Base-by-base conservation (phyloP, 2,329 filamentous ascomycete species). In the Massarina eburnea region DNA sequence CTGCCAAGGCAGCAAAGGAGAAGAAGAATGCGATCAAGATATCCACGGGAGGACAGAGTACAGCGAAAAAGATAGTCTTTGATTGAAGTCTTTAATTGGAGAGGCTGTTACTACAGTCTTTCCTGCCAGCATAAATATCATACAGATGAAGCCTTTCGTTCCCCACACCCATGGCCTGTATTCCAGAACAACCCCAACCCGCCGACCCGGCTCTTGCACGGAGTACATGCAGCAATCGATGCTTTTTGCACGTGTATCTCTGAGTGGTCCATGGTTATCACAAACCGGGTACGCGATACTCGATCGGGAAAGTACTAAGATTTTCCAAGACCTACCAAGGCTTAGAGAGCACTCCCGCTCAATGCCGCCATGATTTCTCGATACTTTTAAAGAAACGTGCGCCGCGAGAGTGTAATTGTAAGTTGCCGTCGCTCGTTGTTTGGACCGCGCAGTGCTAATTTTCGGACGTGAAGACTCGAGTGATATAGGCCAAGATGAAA, bases 1-100 rank as follows among this genome's bases (percentile, higher is more conserved):
- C 83, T 6, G 80, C 80, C 22, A 81, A 79, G 71, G 75, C 75
- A 59, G 77, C 79, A 12, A 85, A 85, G 70, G 76, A 79, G 66
- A 74, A 75, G 62, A 74, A 74, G 60, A 66, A 63, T 40, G 67
- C 58, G 30, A 74, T 74, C 34, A 74, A 74, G 60, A 66, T 65
- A 39, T 67, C 58, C 32, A 75, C 73, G 34, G 64, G 73, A n/a
- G 82, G 84, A 52, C 61, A 74, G 44, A 82, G 82, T 20, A 20
- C 20, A 14, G 20, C 35, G 19, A 85, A 80, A 73, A 85, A 84
- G 71, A 76, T 84, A 39, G 76, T 76, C 7, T 86, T 86, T 68
- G 80, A 84, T 64, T 84, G 48, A 65, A 27, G 5, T n/a, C n/a
- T n/a, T n/a, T n/a, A n/a, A n/a, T n/a, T n/a, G n/a, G n/a, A n/a